Evolutionary conservation across 2,329 filamentous ascomycete genomes (phyloP).

Genomic region (Fusarium verticillioides): DNA sequence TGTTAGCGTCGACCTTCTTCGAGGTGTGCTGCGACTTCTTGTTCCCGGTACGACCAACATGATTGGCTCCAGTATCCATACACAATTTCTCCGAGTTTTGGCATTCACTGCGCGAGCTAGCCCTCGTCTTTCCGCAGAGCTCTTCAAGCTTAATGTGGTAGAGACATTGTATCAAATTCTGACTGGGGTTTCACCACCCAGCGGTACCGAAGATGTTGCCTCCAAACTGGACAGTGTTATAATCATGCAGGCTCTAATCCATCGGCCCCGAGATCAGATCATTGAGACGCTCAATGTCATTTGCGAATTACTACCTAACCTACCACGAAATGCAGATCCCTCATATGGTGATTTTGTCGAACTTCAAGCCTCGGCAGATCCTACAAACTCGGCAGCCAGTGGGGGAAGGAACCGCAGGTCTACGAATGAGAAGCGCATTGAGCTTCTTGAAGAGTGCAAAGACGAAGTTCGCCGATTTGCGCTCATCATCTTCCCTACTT

Average conservation of each 20-base stretch:
- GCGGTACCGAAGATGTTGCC: slow-evolving; percentile 78
- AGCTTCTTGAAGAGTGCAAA: slow-evolving; percentile 84
- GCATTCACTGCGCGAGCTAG: slow-evolving; percentile 92
- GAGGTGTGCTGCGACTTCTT: slow-evolving; percentile 85
- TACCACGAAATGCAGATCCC: slow-evolving; percentile 67
- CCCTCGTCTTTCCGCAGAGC: slow-evolving; percentile 84
- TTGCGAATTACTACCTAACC: slow-evolving; percentile 87
- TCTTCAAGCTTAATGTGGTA: slow-evolving; percentile 96
- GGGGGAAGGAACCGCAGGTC: slow-evolving; percentile 53
- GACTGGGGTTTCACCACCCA: slow-evolving; percentile 92
- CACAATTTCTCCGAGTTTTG: slow-evolving; percentile 91
- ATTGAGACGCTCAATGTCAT: slow-evolving; percentile 98
- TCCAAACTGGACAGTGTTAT: slow-evolving; percentile 95
- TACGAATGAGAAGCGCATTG: slow-evolving; percentile 82
- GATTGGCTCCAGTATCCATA: slow-evolving; percentile 94
- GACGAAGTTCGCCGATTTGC: slow-evolving; percentile 90
- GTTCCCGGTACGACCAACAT: slow-evolving; percentile 95
- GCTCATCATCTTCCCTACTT: slow-evolving; percentile 89
- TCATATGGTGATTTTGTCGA: slow-evolving; percentile 58
- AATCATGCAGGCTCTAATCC: slow-evolving; percentile 98
- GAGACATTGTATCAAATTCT: slow-evolving; percentile 98
- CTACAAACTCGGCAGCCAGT: slow-evolving; percentile 53
- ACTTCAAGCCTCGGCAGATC: slow-evolving; percentile 52
- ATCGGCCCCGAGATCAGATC: slow-evolving; percentile 93
- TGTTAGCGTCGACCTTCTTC: slow-evolving; percentile 87